Conservation (phyloP, 495 filamentous ascomycete genomes). For the Evansstolkia leycettana region DNA sequence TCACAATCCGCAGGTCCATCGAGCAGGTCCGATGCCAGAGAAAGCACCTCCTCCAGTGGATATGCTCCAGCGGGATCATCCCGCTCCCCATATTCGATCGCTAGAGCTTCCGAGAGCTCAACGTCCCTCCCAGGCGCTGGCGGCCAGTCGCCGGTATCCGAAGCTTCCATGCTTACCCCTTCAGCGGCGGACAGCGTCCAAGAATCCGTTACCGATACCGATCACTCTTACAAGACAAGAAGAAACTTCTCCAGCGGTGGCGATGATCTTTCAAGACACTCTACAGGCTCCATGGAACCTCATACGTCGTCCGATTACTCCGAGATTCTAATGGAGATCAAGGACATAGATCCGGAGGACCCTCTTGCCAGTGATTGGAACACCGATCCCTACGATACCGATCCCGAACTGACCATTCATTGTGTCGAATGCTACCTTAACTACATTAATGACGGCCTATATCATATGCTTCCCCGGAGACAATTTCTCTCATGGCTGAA, state of each 20-base stretch:
- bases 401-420: slow-evolving; percentile 34
- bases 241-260: slow-evolving; percentile 5
- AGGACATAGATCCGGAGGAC: slow-evolving; percentile 23
- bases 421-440: slow-evolving; percentile 45
- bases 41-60: slow-evolving; percentile 8
- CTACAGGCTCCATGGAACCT: slow-evolving; percentile 5
- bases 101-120: slow-evolving; percentile 22
- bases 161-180: slow-evolving; percentile 18
- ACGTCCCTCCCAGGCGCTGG: slow-evolving; percentile 23
- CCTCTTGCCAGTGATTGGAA: slow-evolving; percentile 46
- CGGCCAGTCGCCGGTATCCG: slow-evolving; percentile 26
- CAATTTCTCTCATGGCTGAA: slow-evolving; percentile 41
- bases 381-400: slow-evolving; percentile 46
- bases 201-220: slow-evolving; percentile 15
- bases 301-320: slow-evolving; percentile 16
- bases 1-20: slow-evolving; percentile 7
- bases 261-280: slow-evolving; percentile 8
- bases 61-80: slow-evolving; percentile 19
- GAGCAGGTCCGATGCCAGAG: slow-evolving; percentile 13
- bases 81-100: slow-evolving; percentile 20
- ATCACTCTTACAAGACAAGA: slow-evolving; percentile 13
- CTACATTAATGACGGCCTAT: slow-evolving; percentile 38
- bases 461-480: slow-evolving; percentile 44
- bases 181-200: slow-evolving; percentile 16
- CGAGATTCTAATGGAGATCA: slow-evolving; percentile 23